Evolutionary conservation across 495 filamentous ascomycete species (phyloP), one percentile per base, ranked within the genome.

Genomic region (Penicillium crystallinum): DNA sequence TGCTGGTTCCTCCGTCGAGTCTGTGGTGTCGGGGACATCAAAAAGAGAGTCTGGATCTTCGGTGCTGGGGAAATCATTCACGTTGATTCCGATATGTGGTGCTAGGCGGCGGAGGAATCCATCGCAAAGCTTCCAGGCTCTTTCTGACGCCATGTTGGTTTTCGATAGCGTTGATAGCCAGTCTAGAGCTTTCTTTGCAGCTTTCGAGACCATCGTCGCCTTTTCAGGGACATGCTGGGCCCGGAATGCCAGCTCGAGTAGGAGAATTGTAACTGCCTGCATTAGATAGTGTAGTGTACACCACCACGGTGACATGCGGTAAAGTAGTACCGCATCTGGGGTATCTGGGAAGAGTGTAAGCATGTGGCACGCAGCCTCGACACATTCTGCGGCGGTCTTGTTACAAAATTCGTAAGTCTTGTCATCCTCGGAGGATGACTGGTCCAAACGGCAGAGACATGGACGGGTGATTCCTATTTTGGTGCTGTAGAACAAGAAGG

Each of bases 221-320:
- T 81, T 76, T 34, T 78, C 69, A 1, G 79, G 77, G n/a, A 78
- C 76, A 59, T 83, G 79, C 52, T 80, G 72, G 12, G 71, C 70
- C 25, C 66, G 62, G 51, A 78, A 81, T 15, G 78, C 66, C 36
- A 83, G 73, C 46, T 86, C 84, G 9, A 84, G 63, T 31, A 86
- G 70, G 4, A 87, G 68, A 1, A 86, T 72, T 0, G 75, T 76
- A 0, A 77, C 70, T 14, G 83, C 78, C 64, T 84, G 81, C 69
- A 82, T 84, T 14, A 86, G 61, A 38, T 81, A 81, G 61, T 86
- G 84, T 1, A 86, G 61, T 6, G 78, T 70, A 47, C 73, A 79
- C 84, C 84, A 87, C 81, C 83, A 87, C 18, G 81, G 79, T 2
- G 73, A 70, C 19, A 74, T 71, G 14, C 68, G 67, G 56, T 82